A percentile compares a stretch with the other conserved stretches of the same genome.
Conservation (phyloP, 106 monocot genomes). For the Allium fistulosum region DNA sequence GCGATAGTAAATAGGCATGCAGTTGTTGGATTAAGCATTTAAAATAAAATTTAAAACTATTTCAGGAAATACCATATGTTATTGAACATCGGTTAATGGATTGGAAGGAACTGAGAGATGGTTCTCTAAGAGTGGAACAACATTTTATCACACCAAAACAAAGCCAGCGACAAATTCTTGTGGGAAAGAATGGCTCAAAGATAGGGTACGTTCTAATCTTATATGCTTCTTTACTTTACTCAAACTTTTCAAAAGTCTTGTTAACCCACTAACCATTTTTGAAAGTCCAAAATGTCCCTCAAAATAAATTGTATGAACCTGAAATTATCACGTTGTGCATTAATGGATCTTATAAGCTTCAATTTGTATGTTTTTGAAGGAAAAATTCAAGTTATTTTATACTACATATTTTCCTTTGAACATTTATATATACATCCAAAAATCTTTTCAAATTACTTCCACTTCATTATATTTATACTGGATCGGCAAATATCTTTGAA, state of each 20-base stretch:
- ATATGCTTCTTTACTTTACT: neutral
- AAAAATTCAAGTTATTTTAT: too few relatives aligned
- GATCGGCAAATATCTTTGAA: too few relatives aligned
- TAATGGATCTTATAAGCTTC: too few relatives aligned
- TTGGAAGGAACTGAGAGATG: constrained; percentile 91
- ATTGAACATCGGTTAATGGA: constrained; percentile 93
- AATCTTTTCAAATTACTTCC: too few relatives aligned
- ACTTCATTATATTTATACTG: too few relatives aligned
- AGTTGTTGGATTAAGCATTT: neutral
- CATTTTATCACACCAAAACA: constrained; percentile 83
- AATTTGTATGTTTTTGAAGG: too few relatives aligned
- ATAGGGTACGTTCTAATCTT: constrained; percentile 62
- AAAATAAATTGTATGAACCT: too few relatives aligned
- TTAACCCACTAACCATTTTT: neutral
- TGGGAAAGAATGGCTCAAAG: constrained; percentile 96
- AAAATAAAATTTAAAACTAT: neutral
- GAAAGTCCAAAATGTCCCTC: too few relatives aligned
- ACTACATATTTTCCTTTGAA: too few relatives aligned
- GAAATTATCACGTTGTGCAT: too few relatives aligned
- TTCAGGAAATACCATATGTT: constrained; percentile 96
- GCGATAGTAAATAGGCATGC: too few relatives aligned
- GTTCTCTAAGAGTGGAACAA: constrained; percentile 93
- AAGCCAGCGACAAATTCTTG: constrained; percentile 92
- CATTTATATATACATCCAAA: too few relatives aligned
- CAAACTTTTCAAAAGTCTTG: neutral